phyloP scores from a whole-genome alignment of 1,284 basidiomycete genomes.

The Inonotus hispidus region DNA sequence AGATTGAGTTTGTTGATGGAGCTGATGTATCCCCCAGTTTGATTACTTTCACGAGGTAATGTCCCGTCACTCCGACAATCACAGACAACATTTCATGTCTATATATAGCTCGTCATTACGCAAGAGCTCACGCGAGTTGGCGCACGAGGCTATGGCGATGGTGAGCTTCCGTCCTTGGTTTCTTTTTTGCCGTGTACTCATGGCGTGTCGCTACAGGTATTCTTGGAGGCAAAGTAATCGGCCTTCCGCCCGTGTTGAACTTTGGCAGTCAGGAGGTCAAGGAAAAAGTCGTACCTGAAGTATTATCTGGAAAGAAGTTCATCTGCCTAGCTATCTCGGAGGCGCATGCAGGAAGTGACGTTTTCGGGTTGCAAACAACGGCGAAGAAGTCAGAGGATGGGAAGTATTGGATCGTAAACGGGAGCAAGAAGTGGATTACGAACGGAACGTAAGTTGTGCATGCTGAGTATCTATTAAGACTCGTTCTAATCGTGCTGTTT shows the following conservation, averaged over 20 bases:
- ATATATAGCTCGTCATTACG: slow-evolving; percentile 66
- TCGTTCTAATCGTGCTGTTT: background rate
- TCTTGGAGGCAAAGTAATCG: slow-evolving; percentile 71
- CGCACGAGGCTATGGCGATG: slow-evolving; percentile 58
- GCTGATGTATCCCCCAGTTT: slow-evolving; percentile 35
- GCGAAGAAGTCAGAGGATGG: slow-evolving; percentile 83
- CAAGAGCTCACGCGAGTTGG: slow-evolving; percentile 77
- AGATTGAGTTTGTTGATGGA: slow-evolving; percentile 5
- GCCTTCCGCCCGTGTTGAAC: slow-evolving; percentile 79
- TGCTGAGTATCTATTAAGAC: too few relatives aligned
- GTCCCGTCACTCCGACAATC: background rate
- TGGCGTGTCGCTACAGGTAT: slow-evolving; percentile 38
- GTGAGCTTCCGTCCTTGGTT: slow-evolving; percentile 22
- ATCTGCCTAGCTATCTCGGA: slow-evolving; percentile 84
- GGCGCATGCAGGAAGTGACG: slow-evolving; percentile 90
- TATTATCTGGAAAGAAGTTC: slow-evolving; percentile 76
- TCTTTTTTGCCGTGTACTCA: background rate
- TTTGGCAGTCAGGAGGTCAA: slow-evolving; percentile 78
- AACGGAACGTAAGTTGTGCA: slow-evolving; percentile 57
- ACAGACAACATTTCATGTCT: slow-evolving; percentile 2
- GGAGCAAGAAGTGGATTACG: slow-evolving; percentile 78
- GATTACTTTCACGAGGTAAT: slow-evolving; percentile 79
- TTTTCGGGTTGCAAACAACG: slow-evolving; percentile 76
- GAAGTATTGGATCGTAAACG: slow-evolving; percentile 81
- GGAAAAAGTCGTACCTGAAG: slow-evolving; percentile 74